Conservation (phyloP, 148 eudicot species). For the Nepenthes gracilis region DNA sequence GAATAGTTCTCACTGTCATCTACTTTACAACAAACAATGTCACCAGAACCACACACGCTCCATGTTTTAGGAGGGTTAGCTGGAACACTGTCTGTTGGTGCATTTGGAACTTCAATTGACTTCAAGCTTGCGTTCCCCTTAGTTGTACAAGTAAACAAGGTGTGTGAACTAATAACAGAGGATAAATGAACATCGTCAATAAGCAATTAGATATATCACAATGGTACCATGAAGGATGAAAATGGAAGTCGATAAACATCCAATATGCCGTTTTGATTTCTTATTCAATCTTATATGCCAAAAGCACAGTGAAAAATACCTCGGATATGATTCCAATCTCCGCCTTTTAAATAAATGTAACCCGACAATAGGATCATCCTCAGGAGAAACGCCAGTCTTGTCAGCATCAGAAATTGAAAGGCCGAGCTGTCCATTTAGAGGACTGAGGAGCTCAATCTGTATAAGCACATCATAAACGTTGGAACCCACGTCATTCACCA, state of each 20-base stretch:
- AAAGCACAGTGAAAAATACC: constrained; percentile 24
- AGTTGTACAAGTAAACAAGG: constrained; percentile 63
- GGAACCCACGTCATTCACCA: neutral
- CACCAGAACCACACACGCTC: constrained; percentile 61
- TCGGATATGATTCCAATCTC: constrained; percentile 29
- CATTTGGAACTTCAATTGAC: constrained; percentile 25
- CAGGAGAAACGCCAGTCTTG: constrained; percentile 22
- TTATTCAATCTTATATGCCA: neutral
- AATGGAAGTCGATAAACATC: neutral
- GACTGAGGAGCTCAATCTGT: constrained; percentile 71
- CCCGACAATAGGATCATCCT: constrained; percentile 52
- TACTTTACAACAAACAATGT: constrained; percentile 50
- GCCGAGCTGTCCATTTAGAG: constrained; percentile 53
- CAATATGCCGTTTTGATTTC: neutral
- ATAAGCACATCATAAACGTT: neutral
- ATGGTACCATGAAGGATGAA: neutral
- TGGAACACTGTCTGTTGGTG: constrained; percentile 12
- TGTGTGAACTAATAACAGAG: constrained; percentile 41
- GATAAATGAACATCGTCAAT: neutral
- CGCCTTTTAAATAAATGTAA: constrained; percentile 65
- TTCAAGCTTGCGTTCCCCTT: constrained; percentile 62
- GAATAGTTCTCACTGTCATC: constrained; percentile 62
- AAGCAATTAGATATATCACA: neutral
- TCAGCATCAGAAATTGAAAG: constrained; percentile 23
- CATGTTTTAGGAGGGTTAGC: constrained; percentile 28